Conservation (phyloP, 2,329 filamentous ascomycete genomes). For the Phaeomoniella chlamydospora region DNA sequence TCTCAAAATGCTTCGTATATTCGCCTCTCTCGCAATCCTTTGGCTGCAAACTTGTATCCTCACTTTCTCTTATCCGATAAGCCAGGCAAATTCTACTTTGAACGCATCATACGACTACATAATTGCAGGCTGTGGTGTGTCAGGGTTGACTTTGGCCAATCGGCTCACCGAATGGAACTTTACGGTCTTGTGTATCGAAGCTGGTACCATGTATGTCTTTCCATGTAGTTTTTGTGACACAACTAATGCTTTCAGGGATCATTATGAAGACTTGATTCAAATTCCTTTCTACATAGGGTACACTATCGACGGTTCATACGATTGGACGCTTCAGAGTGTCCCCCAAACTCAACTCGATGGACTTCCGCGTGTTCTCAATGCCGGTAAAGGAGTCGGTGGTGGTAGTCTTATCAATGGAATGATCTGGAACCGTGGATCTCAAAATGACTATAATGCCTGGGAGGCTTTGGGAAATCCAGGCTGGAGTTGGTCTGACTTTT, state of each 20-base stretch:
- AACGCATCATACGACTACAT: too few relatives aligned
- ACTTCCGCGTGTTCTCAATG: slow-evolving; percentile 8
- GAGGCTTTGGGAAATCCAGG: slow-evolving; percentile 28
- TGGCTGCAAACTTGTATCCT: too few relatives aligned
- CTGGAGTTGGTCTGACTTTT: slow-evolving; percentile 28
- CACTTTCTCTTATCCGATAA: too few relatives aligned
- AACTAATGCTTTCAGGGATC: slow-evolving; percentile 10
- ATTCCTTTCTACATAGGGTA: slow-evolving; percentile 14
- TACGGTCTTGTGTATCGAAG: slow-evolving; percentile 15
- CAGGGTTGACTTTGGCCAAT: slow-evolving; percentile 15
- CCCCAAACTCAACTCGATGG: slow-evolving; percentile 14
- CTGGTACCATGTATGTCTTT: slow-evolving; percentile 5
- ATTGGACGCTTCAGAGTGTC: slow-evolving; percentile 12
- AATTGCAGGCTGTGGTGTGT: slow-evolving; percentile 15
- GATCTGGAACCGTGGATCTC: slow-evolving; percentile 22
- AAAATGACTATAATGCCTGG: slow-evolving; percentile 31
- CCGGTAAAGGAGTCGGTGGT: slow-evolving; percentile 20
- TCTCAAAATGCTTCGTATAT: too few relatives aligned
- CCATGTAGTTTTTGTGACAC: neutral
- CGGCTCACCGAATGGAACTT: slow-evolving; percentile 13
- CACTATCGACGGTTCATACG: slow-evolving; percentile 12
- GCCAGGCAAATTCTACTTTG: too few relatives aligned
- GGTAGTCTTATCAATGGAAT: slow-evolving; percentile 23
- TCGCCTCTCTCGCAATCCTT: too few relatives aligned
- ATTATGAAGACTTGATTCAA: slow-evolving; percentile 13